A percentile compares a stretch with the other conserved stretches of the same genome.
Evolutionary conservation across 768 basidiomycete species (phyloP).

Genomic region (Termitomyces sp.): DNA sequence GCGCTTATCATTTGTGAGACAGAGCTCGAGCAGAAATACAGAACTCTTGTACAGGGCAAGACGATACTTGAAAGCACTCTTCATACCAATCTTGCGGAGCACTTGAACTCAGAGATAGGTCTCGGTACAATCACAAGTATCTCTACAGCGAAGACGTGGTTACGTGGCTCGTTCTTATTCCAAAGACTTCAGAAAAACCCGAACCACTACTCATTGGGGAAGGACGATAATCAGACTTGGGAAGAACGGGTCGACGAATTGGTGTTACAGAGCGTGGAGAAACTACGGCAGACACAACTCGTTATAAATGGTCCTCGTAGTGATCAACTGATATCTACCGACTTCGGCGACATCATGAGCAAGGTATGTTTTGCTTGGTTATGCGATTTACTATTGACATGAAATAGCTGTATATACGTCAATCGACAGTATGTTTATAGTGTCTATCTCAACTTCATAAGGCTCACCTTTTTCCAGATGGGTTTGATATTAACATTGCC

Average conservation of each 20-base stretch:
- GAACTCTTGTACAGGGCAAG: conserved; percentile 61
- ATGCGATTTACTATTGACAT: conserved; percentile 5
- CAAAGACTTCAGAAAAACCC: conserved; percentile 87
- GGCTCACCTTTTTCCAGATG: conserved; percentile 48
- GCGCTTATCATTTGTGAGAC: conserved; percentile 82
- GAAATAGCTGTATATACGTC: conserved; percentile 69
- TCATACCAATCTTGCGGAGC: conserved; percentile 81
- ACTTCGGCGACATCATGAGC: conserved; percentile 86
- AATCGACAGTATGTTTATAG: conserved; percentile 49
- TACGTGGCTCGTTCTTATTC: conserved; percentile 81
- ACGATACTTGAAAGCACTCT: conserved; percentile 84
- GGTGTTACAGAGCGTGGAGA: conserved; percentile 61
- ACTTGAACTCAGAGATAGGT: conserved; percentile 92
- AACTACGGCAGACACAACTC: conserved; percentile 59
- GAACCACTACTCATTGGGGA: conserved; percentile 62
- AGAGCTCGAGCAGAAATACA: conserved; percentile 70
- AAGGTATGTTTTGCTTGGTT: conserved; percentile 44
- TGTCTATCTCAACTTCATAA: not conserved
- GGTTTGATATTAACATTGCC: conserved; percentile 58
- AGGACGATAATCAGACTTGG: conserved; percentile 58
- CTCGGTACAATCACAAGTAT: conserved; percentile 77
- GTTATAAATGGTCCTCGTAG: conserved; percentile 40
- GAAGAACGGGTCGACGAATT: conserved; percentile 69
- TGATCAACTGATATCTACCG: conserved; percentile 54
- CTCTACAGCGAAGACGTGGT: conserved; percentile 75